phyloP scores from a whole-genome alignment of 139 green algal species.

The Mesotaenium endlicherianum region DNA sequence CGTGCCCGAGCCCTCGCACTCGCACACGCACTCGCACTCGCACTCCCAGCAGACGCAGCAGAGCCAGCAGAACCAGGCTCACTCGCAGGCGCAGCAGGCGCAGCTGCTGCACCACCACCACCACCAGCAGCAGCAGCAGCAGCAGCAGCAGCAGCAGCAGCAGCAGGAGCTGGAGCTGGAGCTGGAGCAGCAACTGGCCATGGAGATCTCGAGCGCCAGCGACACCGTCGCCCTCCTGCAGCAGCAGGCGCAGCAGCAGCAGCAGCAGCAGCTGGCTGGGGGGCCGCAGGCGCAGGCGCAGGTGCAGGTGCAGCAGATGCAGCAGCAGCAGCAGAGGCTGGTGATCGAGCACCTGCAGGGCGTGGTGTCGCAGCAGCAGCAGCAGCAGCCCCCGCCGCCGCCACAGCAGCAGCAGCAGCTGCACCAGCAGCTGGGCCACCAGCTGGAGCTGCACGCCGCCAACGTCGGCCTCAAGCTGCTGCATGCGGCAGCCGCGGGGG shows the following conservation, averaged over 20 bases:
- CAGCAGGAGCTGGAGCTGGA: background rate
- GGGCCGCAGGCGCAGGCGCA: background rate
- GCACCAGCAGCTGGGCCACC: background rate
- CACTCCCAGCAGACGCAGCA: background rate
- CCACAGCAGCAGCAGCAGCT: background rate
- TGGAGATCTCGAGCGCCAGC: background rate
- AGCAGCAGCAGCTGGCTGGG: background rate
- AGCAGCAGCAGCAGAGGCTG: background rate
- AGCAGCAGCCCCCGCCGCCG: background rate
- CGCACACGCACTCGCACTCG: no score
- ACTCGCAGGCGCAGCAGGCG: background rate
- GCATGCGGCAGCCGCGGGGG: no score
- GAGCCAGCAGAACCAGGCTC: background rate
- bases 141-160: background rate
- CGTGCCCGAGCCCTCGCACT: no score
- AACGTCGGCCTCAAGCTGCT: no score
- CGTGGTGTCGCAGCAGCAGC: background rate
- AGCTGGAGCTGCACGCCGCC: background rate
- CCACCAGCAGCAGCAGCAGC: background rate
- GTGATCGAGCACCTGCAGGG: background rate
- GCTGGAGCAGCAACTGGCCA: background rate
- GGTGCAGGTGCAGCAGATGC: background rate
- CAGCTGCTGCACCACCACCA: background rate
- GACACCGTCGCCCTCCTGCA: background rate
- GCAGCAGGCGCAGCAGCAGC: background rate